A percentile compares a stretch with the other conserved stretches of the same genome.
Evolutionary conservation across 139 green algal genomes (phyloP).

Genomic region (Coelastrella sp.): DNA sequence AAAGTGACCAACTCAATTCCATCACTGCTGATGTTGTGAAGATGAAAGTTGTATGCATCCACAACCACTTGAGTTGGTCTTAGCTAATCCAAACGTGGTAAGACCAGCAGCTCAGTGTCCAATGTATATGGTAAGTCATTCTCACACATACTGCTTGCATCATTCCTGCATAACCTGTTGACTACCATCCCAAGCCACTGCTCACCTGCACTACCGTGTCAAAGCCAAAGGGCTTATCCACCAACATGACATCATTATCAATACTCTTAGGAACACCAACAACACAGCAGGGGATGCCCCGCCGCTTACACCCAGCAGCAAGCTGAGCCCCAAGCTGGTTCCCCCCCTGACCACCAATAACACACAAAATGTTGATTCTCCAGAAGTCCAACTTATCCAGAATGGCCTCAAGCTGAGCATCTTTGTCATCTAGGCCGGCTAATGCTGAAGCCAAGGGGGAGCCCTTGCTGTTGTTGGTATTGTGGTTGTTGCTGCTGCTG

Average conservation of each 20-base stretch:
- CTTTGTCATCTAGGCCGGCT: not conserved
- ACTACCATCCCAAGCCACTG: not conserved
- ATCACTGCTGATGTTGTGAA: too few relatives aligned
- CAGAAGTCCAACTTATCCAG: slow-evolving; percentile 47
- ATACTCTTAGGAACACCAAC: slow-evolving; percentile 88
- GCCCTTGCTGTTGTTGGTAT: not conserved
- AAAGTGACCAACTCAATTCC: too few relatives aligned
- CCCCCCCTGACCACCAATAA: slow-evolving; percentile 78
- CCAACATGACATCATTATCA: slow-evolving; percentile 91
- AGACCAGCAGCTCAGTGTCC: too few relatives aligned
- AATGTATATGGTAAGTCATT: too few relatives aligned
- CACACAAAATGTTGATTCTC: slow-evolving; percentile 90
- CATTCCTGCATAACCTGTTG: too few relatives aligned
- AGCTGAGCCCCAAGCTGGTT: slow-evolving; percentile 56
- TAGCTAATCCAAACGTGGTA: too few relatives aligned
- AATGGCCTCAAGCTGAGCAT: slow-evolving; percentile 38
- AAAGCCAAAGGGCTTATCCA: slow-evolving; percentile 89
- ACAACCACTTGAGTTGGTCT: too few relatives aligned
- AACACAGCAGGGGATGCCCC: slow-evolving; percentile 75
- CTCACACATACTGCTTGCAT: too few relatives aligned
- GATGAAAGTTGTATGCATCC: too few relatives aligned
- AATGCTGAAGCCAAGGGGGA: too few relatives aligned
- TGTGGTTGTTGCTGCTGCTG: not conserved
- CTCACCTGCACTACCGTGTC: slow-evolving; percentile 95
- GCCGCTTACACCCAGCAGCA: slow-evolving; percentile 66